These are phyloP conservation scores for Colletotrichum agaves DNA, from an alignment of 2,329 filamentous ascomycete species.

Conservation along the genomic window DNA sequence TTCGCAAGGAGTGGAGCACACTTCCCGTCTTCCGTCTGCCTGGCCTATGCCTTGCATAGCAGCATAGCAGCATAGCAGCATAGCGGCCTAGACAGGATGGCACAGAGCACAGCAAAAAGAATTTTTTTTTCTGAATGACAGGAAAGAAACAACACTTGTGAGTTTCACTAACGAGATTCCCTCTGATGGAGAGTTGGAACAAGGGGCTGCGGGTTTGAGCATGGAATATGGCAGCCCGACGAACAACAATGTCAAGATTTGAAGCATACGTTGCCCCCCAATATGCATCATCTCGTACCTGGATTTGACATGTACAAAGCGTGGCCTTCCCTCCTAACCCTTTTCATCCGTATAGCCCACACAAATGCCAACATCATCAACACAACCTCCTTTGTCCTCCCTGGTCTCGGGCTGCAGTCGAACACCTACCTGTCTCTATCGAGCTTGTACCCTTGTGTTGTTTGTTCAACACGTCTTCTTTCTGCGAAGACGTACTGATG, in stretches of 20 bases:
- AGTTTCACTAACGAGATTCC: not conserved
- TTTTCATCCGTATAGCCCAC: conserved; percentile 7
- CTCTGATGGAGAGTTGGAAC: not conserved
- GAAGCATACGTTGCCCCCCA: not conserved
- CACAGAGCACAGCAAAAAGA: not conserved
- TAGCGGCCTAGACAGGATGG: not conserved
- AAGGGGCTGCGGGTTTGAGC: not conserved
- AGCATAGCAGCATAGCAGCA: not conserved
- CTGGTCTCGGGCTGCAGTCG: not conserved
- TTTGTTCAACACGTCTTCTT: not conserved
- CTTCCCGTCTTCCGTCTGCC: conserved; percentile 9
- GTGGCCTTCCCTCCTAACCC: not conserved
- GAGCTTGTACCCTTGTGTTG: not conserved
- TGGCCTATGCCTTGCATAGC: conserved; percentile 11
- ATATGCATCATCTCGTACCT: conserved; percentile 5
- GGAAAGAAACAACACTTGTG: not conserved
- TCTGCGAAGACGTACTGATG: not conserved
- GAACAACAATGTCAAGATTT: not conserved
- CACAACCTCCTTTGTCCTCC: not conserved
- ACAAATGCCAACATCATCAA: not conserved
- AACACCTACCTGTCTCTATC: not conserved
- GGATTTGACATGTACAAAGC: conserved; percentile 15
- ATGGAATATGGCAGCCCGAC: conserved; percentile 1
- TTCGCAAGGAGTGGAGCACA: conserved; percentile 17
- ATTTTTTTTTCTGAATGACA: no score